Evolutionary conservation across 345 rosid species (phyloP), one percentile per base, ranked within the genome.

Genomic region (Brassica juncea): DNA sequence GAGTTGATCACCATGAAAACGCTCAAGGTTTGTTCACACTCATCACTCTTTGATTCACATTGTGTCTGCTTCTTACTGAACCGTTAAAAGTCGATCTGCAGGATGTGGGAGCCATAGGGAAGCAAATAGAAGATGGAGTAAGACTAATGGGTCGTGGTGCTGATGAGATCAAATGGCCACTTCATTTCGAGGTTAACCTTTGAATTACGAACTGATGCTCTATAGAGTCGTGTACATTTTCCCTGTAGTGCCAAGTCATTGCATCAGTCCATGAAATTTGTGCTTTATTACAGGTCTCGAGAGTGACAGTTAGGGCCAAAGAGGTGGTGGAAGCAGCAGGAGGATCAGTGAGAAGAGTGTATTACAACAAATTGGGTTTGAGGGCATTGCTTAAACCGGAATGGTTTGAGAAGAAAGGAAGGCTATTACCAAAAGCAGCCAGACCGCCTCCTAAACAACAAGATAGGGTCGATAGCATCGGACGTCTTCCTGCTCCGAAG

Each of bases 331-430:
- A 95, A 89, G 91, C 94, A 47, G 87, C 93, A 0, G 99, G 98
- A 12, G 99, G 99, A 11, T 82, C 98, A 7, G 94, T 93, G 44
- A 86, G 97, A 84, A 86, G 88, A 85, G 98, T 93, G 74, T 86
- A 95, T 81, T 95, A 93, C 89, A 91, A 93, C 88, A 85, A 91
- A 75, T 77, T 95, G 87, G 98, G 99, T 0, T 85, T 93, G 6
- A 84, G 84, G 76, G 98, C 99, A 73, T 82, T 93, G 84, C 83
- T 95, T 12, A 91, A 90, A 81, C 99, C 98, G 0, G 98, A 95
- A 68, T 91, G 97, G 97, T 92, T 95, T 71, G 97, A 88, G 83
- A 93, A 95, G 93, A 93, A 93, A 83, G 97, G 98, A 14, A 90
- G 98, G 75, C 68, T 95, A 75, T 84, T 91, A 80, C 99, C 98